These are phyloP conservation scores for Nymphaea colorata DNA, from an alignment of 164 flowering plant genomes.

Conservation along the genomic window DNA sequence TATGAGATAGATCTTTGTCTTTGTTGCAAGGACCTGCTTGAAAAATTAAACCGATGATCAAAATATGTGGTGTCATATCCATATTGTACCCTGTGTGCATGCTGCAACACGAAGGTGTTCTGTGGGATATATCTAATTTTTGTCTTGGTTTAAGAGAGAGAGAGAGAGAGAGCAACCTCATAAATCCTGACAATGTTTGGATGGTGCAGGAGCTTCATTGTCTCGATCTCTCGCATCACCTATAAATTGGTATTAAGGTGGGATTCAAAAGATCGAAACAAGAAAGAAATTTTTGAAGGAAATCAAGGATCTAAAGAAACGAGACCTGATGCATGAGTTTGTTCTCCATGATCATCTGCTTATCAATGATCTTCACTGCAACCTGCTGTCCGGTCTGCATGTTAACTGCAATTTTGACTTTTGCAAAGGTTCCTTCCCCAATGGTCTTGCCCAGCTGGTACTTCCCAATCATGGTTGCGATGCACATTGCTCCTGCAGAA, in stretches of 20 bases:
- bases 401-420: slow-evolving; percentile 56
- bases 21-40: slow-evolving; percentile 54
- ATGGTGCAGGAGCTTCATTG: slow-evolving; percentile 69
- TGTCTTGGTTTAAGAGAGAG: neutral
- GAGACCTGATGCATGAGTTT: slow-evolving; percentile 51
- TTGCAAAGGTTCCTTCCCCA: slow-evolving; percentile 76
- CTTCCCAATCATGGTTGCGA: slow-evolving; percentile 33
- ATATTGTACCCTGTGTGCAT: too few species aligned
- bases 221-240: slow-evolving; percentile 65
- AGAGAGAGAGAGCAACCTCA: slow-evolving; percentile 29
- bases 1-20: slow-evolving; percentile 55
- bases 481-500: slow-evolving; percentile 28
- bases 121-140: neutral
- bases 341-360: slow-evolving; percentile 40
- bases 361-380: slow-evolving; percentile 67
- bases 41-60: neutral
- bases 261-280: neutral
- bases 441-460: slow-evolving; percentile 46
- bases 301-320: neutral
- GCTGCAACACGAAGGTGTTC: too few species aligned
- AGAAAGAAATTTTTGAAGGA: neutral
- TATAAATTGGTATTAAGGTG: slow-evolving; percentile 13
- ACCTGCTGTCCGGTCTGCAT: slow-evolving; percentile 28
- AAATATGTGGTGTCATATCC: too few species aligned
- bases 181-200: slow-evolving; percentile 62